Percentiles rank a stretch among this genome's conserved stretches.
These are phyloP conservation scores for Thermothielavioides terrestris DNA, from an alignment of 495 filamentous ascomycete species.

Conservation along the genomic window DNA sequence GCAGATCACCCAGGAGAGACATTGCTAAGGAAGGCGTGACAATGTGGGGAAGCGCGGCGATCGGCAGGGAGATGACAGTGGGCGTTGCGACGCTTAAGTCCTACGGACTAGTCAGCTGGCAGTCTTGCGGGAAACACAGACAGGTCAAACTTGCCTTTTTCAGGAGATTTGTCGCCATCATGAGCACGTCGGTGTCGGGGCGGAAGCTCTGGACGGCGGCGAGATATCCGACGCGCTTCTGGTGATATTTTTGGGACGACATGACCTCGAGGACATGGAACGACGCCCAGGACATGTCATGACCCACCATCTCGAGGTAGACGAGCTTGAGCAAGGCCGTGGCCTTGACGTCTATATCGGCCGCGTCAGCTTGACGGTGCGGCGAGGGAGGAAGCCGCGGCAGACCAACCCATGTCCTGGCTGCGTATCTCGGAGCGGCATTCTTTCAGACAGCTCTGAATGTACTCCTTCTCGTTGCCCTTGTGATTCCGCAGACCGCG, in stretches of 20 bases:
- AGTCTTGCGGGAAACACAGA: not conserved
- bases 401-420: constrained; percentile 73
- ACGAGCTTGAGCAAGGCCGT: constrained; percentile 90
- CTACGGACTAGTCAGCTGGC: constrained; percentile 34
- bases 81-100: constrained; percentile 70
- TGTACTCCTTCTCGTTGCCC: constrained; percentile 87
- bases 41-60: constrained; percentile 81
- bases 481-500: constrained; percentile 89
- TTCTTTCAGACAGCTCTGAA: constrained; percentile 84
- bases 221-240: constrained; percentile 94
- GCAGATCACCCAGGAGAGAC: constrained; percentile 73
- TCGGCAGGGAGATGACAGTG: constrained; percentile 71
- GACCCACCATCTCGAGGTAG: constrained; percentile 97
- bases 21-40: constrained; percentile 84
- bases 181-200: constrained; percentile 89
- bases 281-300: constrained; percentile 99
- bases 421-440: constrained; percentile 83
- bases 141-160: constrained; percentile 63
- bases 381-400: not conserved
- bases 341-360: constrained; percentile 72
- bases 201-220: constrained; percentile 94
- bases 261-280: constrained; percentile 99
- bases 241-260: constrained; percentile 86
- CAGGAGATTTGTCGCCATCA: constrained; percentile 92
- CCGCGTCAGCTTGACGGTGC: constrained; percentile 15